A percentile compares a stretch with the other conserved stretches of the same genome.
Conservation (phyloP, 208 protist genomes). For the Trichomonas tenax region DNA sequence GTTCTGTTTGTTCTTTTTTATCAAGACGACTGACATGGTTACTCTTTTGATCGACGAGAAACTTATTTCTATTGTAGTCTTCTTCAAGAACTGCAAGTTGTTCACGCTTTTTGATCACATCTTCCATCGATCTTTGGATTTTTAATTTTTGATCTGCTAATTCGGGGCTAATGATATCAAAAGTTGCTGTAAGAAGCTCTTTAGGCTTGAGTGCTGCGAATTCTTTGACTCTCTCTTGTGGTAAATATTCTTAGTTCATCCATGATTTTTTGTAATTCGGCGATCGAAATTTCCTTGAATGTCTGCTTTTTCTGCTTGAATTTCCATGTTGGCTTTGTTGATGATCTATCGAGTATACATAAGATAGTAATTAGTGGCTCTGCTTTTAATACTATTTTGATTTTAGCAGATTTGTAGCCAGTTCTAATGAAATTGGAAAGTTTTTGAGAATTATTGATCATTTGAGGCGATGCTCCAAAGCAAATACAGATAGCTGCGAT, state of each 20-base stretch:
- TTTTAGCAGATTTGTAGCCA: neutral
- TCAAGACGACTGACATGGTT: neutral
- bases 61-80: neutral
- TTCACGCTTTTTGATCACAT: neutral
- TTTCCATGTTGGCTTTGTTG: neutral
- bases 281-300: neutral
- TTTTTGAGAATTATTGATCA: neutral
- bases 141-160: neutral
- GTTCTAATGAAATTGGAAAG: neutral
- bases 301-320: neutral
- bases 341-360: neutral
- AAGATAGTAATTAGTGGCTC: neutral
- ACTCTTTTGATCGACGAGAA: neutral
- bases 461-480: conserved; percentile 41
- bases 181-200: neutral
- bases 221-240: conserved; percentile 32
- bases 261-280: neutral
- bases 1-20: neutral
- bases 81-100: neutral
- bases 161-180: neutral
- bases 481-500: conserved; percentile 52
- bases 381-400: neutral
- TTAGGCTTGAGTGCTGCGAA: neutral
- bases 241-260: conserved; percentile 20
- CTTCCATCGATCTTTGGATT: neutral